A percentile compares a stretch with the other conserved stretches of the same genome.
phyloP scores from a whole-genome alignment of 768 basidiomycete genomes.

The Russula sp. region DNA sequence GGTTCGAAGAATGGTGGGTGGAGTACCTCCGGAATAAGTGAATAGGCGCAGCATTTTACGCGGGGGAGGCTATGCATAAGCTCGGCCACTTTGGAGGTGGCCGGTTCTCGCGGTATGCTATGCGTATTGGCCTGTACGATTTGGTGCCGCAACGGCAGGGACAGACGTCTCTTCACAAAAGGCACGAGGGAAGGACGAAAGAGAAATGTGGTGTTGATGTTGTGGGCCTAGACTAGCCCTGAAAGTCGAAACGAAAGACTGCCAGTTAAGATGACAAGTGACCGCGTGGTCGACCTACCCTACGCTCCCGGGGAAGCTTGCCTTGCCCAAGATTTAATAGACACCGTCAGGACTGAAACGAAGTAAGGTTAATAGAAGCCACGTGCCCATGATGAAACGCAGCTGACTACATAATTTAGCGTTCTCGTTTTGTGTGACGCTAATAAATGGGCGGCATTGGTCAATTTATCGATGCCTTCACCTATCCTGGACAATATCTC shows the following conservation, averaged over 20 bases:
- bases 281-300: slow-evolving; percentile 1
- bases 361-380: neutral
- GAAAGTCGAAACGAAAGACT: neutral
- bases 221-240: neutral
- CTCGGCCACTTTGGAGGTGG: neutral
- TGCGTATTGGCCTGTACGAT: neutral
- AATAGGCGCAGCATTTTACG: neutral
- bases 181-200: neutral
- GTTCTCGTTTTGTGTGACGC: too few species aligned
- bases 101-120: neutral
- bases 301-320: neutral
- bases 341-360: too few species aligned
- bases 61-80: neutral
- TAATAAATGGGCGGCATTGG: neutral
- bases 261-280: neutral
- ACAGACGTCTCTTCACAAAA: neutral
- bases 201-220: neutral
- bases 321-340: neutral
- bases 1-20: slow-evolving; percentile 87
- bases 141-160: neutral
- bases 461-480: neutral
- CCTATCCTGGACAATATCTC: neutral
- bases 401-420: neutral
- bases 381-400: neutral
- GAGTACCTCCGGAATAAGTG: slow-evolving; percentile 31